phyloP scores from a whole-genome alignment of 2,329 filamentous ascomycete species.

The Hypoxylon sp. region DNA sequence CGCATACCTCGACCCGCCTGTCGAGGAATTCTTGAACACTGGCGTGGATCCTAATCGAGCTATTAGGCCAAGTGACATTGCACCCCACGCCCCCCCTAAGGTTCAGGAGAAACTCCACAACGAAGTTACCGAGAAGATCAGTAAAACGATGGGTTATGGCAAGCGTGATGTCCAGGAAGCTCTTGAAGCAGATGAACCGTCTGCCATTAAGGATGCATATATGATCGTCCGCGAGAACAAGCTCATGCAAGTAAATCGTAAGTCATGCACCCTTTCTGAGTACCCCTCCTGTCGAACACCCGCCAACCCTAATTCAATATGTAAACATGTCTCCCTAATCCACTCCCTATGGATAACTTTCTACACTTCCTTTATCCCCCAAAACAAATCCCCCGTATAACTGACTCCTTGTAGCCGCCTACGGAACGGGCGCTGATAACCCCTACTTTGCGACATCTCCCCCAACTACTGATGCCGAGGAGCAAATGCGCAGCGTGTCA shows the following conservation, averaged over 20 bases:
- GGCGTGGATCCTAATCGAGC: constrained; percentile 94
- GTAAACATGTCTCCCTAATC: not conserved
- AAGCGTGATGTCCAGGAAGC: constrained; percentile 96
- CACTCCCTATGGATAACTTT: not conserved
- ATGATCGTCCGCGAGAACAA: constrained; percentile 98
- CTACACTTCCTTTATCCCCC: not conserved
- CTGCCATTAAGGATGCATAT: constrained; percentile 98
- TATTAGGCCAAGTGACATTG: constrained; percentile 86
- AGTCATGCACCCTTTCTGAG: constrained; percentile 59
- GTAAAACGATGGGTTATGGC: constrained; percentile 97
- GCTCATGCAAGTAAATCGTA: constrained; percentile 94
- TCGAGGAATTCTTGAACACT: constrained; percentile 93
- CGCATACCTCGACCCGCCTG: constrained; percentile 86
- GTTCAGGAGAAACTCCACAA: constrained; percentile 92
- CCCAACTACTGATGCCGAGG: constrained; percentile 63
- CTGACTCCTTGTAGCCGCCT: constrained; percentile 62
- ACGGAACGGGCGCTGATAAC: constrained; percentile 59
- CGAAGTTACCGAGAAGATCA: constrained; percentile 93
- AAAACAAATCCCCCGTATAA: constrained; percentile 32
- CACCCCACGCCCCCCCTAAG: constrained; percentile 81
- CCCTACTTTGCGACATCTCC: constrained; percentile 63
- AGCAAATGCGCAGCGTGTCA: constrained; percentile 70
- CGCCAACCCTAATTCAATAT: not conserved
- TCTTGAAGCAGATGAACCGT: constrained; percentile 90
- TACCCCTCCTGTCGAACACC: not conserved